Percentiles rank a stretch among this genome's conserved stretches.
Evolutionary conservation across 306 rosid genomes (phyloP).

Genomic region (Cicer yamashitae): DNA sequence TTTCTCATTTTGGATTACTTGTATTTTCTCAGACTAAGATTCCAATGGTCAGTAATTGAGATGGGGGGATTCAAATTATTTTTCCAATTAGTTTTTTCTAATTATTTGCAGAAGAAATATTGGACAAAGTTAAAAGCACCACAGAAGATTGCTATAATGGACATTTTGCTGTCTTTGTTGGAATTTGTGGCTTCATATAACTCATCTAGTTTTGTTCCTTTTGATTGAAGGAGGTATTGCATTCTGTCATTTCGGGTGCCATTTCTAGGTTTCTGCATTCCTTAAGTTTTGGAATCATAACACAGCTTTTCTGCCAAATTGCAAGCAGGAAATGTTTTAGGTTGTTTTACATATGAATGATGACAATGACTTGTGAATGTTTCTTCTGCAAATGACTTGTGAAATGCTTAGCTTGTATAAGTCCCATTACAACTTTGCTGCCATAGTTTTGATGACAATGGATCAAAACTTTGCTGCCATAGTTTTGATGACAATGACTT

Average conservation of each 20-base stretch:
- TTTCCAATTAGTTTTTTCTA: slow-evolving; percentile 36
- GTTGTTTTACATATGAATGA: background rate
- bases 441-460: no score
- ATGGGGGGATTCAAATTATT: slow-evolving; percentile 25
- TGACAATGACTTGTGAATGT: background rate
- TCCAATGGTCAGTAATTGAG: slow-evolving; percentile 18
- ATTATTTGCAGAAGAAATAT: slow-evolving; percentile 83
- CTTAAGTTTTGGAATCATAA: no score
- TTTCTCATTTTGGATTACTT: background rate
- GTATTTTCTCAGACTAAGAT: background rate
- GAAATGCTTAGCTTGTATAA: no score
- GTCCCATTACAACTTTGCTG: no score
- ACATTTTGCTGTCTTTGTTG: slow-evolving; percentile 76
- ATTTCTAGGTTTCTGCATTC: no score
- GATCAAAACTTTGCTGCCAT: no score
- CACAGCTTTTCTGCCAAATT: no score
- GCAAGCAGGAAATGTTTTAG: no score
- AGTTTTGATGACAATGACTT: no score
- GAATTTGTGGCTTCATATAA: slow-evolving; percentile 95
- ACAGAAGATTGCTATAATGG: slow-evolving; percentile 84
- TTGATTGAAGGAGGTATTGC: no score
- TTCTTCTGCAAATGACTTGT: no score
- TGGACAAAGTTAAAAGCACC: slow-evolving; percentile 79
- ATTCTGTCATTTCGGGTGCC: no score
- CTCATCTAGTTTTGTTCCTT: slow-evolving; percentile 50